A percentile compares a stretch with the other conserved stretches of the same genome.
Conservation (phyloP, 2,329 filamentous ascomycete genomes). For the Aspergillus candidus region DNA sequence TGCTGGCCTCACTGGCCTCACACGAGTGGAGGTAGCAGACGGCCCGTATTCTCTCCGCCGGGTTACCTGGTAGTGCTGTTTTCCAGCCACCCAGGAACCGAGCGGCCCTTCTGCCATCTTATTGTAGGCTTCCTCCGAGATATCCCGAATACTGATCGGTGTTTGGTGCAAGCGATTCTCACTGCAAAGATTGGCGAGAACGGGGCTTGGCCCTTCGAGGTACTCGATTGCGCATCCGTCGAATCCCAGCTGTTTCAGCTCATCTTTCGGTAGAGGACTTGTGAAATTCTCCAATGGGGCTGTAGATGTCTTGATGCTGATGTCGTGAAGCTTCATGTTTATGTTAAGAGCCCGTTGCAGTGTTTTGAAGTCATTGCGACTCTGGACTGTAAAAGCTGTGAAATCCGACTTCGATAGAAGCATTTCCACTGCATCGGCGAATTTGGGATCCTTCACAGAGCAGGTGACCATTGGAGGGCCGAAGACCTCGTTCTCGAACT, state of each 20-base stretch:
- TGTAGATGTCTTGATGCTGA: conserved; percentile 63
- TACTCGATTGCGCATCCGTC: conserved; percentile 76
- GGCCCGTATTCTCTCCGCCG: conserved; percentile 76
- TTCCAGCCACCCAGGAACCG: conserved; percentile 63
- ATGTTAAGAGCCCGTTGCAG: conserved; percentile 61
- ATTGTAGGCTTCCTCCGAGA: conserved; percentile 63
- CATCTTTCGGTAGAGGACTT: conserved; percentile 49
- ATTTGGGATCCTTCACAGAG: conserved; percentile 66
- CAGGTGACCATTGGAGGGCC: conserved; percentile 77
- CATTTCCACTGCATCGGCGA: conserved; percentile 57
- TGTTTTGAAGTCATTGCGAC: conserved; percentile 64
- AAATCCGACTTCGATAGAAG: conserved; percentile 50
- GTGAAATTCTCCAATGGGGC: conserved; percentile 51
- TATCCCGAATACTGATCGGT: conserved; percentile 58
- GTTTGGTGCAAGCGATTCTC: conserved; percentile 63
- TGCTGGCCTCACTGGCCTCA: conserved; percentile 56
- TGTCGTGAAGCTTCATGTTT: conserved; percentile 59
- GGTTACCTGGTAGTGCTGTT: conserved; percentile 57
- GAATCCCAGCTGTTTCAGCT: conserved; percentile 58
- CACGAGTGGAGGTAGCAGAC: conserved; percentile 62
- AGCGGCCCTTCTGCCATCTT: conserved; percentile 56
- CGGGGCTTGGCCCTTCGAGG: conserved; percentile 71
- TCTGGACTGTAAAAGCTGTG: conserved; percentile 67
- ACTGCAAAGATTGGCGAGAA: conserved; percentile 81
- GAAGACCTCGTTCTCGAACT: conserved; percentile 70